A percentile compares a stretch with the other conserved stretches of the same genome.
Evolutionary conservation across 495 filamentous ascomycete genomes (phyloP).

Genomic region (Xylaria grammica): DNA sequence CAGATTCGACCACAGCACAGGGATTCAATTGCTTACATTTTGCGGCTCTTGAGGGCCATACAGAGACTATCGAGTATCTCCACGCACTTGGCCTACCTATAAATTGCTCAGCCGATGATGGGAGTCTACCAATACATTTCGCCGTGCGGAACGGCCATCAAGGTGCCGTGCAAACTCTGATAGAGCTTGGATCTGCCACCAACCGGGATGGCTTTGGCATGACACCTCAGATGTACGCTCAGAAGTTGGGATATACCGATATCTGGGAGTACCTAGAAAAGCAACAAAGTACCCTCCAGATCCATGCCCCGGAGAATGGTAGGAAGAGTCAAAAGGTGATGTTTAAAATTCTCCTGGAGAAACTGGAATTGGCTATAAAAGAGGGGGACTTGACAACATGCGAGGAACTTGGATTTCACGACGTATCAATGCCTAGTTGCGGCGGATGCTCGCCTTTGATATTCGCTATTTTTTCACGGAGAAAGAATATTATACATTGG

Average conservation of each 20-base stretch:
- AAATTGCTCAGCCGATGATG: neutral
- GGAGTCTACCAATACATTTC: neutral
- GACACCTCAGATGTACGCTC: neutral
- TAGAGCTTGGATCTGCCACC: neutral
- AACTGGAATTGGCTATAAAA: neutral
- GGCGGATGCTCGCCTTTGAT: neutral
- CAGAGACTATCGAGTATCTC: neutral
- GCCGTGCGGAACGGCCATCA: neutral
- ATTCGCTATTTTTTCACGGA: neutral
- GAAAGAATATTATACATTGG: neutral
- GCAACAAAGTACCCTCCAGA: neutral
- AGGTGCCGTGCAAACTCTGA: neutral
- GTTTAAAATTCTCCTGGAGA: neutral
- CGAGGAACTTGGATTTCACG: neutral
- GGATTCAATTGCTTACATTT: conserved; percentile 9
- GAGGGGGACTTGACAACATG: neutral
- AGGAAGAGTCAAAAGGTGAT: neutral
- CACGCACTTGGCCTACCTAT: neutral
- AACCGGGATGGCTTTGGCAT: neutral
- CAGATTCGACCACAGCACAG: neutral
- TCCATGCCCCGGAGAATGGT: neutral
- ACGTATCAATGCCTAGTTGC: conserved; percentile 2
- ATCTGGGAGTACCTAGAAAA: neutral
- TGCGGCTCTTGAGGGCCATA: neutral
- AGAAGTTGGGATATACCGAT: neutral